A percentile compares a stretch with the other conserved stretches of the same genome.
Evolutionary conservation across 2,329 filamentous ascomycete species (phyloP).

Genomic region (Penicillium sp.): DNA sequence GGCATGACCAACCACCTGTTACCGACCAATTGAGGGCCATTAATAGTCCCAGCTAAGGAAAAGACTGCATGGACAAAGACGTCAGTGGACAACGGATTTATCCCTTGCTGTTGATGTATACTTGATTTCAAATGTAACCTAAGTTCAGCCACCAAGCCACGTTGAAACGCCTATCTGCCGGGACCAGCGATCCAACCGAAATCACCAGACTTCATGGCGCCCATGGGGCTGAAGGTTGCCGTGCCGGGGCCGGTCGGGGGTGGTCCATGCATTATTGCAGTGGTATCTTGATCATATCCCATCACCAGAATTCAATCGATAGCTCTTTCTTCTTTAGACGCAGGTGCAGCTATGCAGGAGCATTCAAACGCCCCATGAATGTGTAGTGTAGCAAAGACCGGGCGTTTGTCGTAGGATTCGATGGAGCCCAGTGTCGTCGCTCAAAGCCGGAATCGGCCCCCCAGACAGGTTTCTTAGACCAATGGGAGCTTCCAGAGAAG

Average conservation of each 20-base stretch:
- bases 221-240: constrained; percentile 1
- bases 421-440: background rate
- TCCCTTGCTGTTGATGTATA: constrained; percentile 5
- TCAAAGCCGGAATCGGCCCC: background rate
- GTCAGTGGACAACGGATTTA: background rate
- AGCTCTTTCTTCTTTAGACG: background rate
- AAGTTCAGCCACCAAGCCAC: constrained; percentile 13
- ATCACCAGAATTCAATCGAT: background rate
- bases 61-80: background rate
- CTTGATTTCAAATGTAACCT: constrained; percentile 2
- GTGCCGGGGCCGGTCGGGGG: background rate
- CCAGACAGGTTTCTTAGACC: background rate
- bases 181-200: constrained; percentile 9
- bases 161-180: constrained; percentile 10
- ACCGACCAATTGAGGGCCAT: background rate
- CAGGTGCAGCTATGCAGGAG: background rate
- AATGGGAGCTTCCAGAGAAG: background rate
- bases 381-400: background rate
- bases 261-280: background rate
- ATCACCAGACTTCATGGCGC: background rate
- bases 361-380: background rate
- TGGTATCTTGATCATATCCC: background rate
- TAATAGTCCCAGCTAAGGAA: background rate
- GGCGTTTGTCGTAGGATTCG: background rate
- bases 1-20: background rate